Base-by-base conservation (phyloP, 208 protist species). In the Tritrichomonas foetus region DNA sequence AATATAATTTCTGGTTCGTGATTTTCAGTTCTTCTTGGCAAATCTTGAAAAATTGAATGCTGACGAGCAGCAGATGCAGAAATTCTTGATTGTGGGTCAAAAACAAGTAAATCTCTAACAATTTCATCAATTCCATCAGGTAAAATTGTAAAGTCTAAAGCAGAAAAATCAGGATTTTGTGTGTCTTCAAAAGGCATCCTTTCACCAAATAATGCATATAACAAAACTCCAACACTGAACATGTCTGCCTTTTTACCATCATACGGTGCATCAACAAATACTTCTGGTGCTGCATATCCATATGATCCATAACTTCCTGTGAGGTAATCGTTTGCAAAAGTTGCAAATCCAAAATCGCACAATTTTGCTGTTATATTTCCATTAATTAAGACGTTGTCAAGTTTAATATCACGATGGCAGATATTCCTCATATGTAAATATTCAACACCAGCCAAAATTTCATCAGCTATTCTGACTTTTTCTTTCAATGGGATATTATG, bases 341-440 rank as follows among this genome's bases (percentile, higher is more conserved):
- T 47, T 47, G 33, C 1, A 78, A 78, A 78, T 14, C 69, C 69
- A 44, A 78, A 78, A 44, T 78, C 69, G 16, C 25, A 39, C 9
- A 78, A 20, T 78, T 78, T 78, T 20, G 44, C 69, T 5, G 53
- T 61, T 14, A 47, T 47, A 47, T 44, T 44, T 39, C 44, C 33
- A 39, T 14, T 44, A 5, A 78, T 36, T 47, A 78, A 44, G 33
- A 78, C 44, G 69, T 78, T 78, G 9, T 78, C 69, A 39, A 33
- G 69, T 33, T 78, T 78, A 14, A 78, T 78, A 44, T 78, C 69
- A 44, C 69, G 69, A 78, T 78, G 69, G 36, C 69, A 78, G 20
- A 78, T 14, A 47, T 47, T 11, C 5, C 44, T 25, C 16, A 44
- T 11, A 33, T 78, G 69, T 20, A 78, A 36, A 78, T 78, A 78